Conservation (phyloP, 768 basidiomycete genomes). For the Lepiota subincarnata region DNA sequence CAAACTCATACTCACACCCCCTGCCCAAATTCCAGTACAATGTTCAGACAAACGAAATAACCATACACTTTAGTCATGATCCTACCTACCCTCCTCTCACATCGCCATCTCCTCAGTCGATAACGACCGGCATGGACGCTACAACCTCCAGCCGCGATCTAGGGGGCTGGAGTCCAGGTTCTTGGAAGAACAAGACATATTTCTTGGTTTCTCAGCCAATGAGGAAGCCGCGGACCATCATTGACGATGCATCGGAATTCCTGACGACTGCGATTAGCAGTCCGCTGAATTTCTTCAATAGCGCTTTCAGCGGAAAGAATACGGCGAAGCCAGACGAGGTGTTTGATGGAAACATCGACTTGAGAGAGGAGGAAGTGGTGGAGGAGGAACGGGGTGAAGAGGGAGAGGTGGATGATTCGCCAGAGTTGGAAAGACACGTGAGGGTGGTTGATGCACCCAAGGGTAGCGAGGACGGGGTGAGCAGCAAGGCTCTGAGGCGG, state of each 20-base stretch:
- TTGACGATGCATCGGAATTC: conserved; percentile 69
- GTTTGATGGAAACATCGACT: conserved; percentile 61
- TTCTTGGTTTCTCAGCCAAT: conserved; percentile 63
- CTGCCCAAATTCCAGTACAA: conserved; percentile 67
- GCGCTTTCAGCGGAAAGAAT: conserved; percentile 21
- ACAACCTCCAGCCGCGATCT: neutral
- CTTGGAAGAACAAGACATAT: conserved; percentile 59
- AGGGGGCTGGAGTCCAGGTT: conserved; percentile 16
- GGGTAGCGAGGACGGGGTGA: conserved; percentile 22
- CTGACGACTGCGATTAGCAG: conserved; percentile 55
- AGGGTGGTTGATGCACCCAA: conserved; percentile 41
- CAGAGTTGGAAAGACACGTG: conserved; percentile 50
- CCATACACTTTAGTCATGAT: conserved; percentile 56
- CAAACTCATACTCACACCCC: conserved; percentile 73
- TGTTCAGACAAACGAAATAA: conserved; percentile 51
- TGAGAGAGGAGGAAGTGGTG: conserved; percentile 72
- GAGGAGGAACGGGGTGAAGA: conserved; percentile 79
- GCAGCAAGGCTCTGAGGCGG: conserved; percentile 29
- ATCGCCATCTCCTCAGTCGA: conserved; percentile 7
- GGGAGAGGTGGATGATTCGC: conserved; percentile 73
- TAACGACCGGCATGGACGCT: neutral
- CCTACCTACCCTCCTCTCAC: conserved; percentile 53
- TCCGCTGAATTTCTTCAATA: conserved; percentile 54
- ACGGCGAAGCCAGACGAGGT: conserved; percentile 63
- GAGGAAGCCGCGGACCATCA: conserved; percentile 61